Conservation (phyloP, 768 basidiomycete genomes). For the Boletus fagicola region DNA sequence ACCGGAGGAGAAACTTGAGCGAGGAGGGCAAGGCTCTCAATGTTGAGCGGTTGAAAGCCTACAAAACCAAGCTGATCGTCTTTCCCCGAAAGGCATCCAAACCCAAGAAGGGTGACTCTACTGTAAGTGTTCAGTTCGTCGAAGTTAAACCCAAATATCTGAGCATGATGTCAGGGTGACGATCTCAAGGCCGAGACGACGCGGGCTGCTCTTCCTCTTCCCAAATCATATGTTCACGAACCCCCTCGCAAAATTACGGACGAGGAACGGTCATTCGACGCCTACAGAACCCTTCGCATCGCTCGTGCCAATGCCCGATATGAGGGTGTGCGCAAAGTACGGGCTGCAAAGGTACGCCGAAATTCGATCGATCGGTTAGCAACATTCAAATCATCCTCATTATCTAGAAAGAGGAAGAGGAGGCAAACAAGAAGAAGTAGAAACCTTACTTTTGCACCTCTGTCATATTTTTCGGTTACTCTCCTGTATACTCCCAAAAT, state of each 20-base stretch:
- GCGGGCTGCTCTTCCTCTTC: conserved; percentile 64
- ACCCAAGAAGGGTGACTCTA: conserved; percentile 93
- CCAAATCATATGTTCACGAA: conserved; percentile 67
- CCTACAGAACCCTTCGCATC: conserved; percentile 84
- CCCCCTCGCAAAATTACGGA: conserved; percentile 89
- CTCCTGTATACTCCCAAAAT: conserved; percentile 39
- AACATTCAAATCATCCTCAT: conserved; percentile 16
- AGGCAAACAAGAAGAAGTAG: conserved; percentile 89
- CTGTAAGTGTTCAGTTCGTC: conserved; percentile 49
- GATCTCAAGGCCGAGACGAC: conserved; percentile 79
- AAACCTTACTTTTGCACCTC: conserved; percentile 25
- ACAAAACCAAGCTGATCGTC: conserved; percentile 90
- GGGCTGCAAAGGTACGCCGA: conserved; percentile 73
- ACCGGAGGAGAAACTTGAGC: conserved; percentile 92
- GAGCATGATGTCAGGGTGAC: conserved; percentile 54
- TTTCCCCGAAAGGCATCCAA: conserved; percentile 96
- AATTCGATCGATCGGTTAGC: background rate
- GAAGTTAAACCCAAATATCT: background rate
- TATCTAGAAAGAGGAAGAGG: conserved; percentile 83
- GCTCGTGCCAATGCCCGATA: conserved; percentile 80
- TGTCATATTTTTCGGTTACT: conserved; percentile 21
- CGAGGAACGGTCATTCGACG: conserved; percentile 86
- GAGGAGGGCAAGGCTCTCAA: conserved; percentile 97
- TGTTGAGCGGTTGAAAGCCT: conserved; percentile 89
- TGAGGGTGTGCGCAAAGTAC: conserved; percentile 85